phyloP scores from a whole-genome alignment of 768 basidiomycete genomes.

The Leccinum rimulosum region DNA sequence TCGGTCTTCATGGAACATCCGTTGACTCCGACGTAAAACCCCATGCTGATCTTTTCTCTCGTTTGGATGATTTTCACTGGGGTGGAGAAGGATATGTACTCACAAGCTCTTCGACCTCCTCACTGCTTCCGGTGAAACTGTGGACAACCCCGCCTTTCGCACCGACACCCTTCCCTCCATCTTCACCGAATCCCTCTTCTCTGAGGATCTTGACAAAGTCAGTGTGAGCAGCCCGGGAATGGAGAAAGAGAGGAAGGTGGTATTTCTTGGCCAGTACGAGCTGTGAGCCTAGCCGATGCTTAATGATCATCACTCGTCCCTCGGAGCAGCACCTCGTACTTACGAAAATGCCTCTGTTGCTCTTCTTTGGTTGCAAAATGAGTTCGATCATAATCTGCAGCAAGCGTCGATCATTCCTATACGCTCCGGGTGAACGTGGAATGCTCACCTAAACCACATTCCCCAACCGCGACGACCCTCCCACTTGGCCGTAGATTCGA shows the following conservation, averaged over 20 bases:
- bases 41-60: conserved; percentile 59
- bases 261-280: conserved; percentile 66
- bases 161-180: conserved; percentile 54
- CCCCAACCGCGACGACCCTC: conserved; percentile 70
- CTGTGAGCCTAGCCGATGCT: conserved; percentile 42
- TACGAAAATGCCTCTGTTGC: conserved; percentile 65
- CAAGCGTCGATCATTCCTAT: not conserved
- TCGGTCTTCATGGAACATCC: conserved; percentile 77
- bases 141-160: conserved; percentile 77
- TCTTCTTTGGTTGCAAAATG: conserved; percentile 59
- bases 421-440: not conserved
- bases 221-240: conserved; percentile 71
- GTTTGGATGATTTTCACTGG: not conserved
- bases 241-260: conserved; percentile 75
- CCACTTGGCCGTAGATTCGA: conserved; percentile 50
- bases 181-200: conserved; percentile 60
- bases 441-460: conserved; percentile 68
- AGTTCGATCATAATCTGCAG: conserved; percentile 71
- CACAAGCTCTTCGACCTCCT: conserved; percentile 66
- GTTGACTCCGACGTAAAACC: conserved; percentile 60
- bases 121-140: conserved; percentile 69
- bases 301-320: not conserved
- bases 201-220: conserved; percentile 66
- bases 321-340: conserved; percentile 19
- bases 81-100: conserved; percentile 26